Evolutionary conservation across 2,329 filamentous ascomycete species (phyloP), one percentile per base, ranked within the genome.

Genomic region (Cordyceps cicadae): DNA sequence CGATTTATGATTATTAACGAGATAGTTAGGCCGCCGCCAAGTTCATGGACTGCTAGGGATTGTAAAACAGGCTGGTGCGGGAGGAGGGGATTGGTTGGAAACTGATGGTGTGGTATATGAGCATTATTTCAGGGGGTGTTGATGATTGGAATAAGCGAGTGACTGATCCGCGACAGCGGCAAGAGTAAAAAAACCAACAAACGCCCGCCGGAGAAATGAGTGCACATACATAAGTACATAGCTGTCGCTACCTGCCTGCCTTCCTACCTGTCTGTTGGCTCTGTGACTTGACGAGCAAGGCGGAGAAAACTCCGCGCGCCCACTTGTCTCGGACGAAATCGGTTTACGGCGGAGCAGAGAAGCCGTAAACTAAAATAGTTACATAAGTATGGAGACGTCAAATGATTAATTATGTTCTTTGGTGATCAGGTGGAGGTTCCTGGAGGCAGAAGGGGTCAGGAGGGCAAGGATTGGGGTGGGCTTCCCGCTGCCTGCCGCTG

Each of bases 401-500:
- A 34, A 34, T 34, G 32, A 34, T 37, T 37, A 37, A 37, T 37
- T 12, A 19, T 21, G 24, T 46, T 46, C 43, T 41, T 41, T 50
- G 41, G 54, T 24, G 24, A 50, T 50, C 32, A 57, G 45, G 45
- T 50, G 54, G 45, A 57, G 54, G 29, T 29, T 29, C 29, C 29
- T 29, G 29, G 29, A 29, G 29, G 29, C 29, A 3, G 29, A 5
- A 37, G 24, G 6, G 19, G n/a, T 21, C 24, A 21, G 43, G 26
- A 19, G 41, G 26, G 54, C n/a, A 17, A 19, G 43, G 43, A 21
- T 46, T 15, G 39, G 1, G 41, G 41, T 29, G 41, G 43, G 41
- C 54, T 56, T 56, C 54, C 43, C 43, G 43, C 43, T 46, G 17
- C 54, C 43, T 46, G 17, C 54, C 54, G 54, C 54, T 56, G 54